A percentile compares a stretch with the other conserved stretches of the same genome.
Conservation (phyloP, 495 filamentous ascomycete species). For the Diplogelasinospora grovesii region DNA sequence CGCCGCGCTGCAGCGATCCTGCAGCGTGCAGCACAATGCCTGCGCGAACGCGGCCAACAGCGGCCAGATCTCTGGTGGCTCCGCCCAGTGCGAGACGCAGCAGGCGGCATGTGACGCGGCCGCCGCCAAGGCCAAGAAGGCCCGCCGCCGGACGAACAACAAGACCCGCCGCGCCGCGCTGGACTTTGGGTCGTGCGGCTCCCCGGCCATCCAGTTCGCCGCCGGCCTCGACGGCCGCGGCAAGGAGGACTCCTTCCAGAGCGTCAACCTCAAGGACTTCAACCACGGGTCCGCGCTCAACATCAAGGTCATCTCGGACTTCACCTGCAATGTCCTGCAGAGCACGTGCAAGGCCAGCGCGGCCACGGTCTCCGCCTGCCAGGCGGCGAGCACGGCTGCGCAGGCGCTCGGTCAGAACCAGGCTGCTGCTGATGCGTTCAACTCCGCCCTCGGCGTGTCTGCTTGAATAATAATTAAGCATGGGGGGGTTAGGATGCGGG, state of each 20-base stretch:
- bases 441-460: conserved; percentile 39
- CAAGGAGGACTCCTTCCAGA: conserved; percentile 46
- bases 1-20: conserved; percentile 47
- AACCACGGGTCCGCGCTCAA: conserved; percentile 52
- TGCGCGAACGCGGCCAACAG: conserved; percentile 50
- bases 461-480: too few species aligned
- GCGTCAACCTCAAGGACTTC: conserved; percentile 46
- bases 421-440: conserved; percentile 56
- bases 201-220: conserved; percentile 50
- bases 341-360: conserved; percentile 47
- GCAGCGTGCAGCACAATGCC: conserved; percentile 50
- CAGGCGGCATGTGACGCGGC: conserved; percentile 38
- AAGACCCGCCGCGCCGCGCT: conserved; percentile 23
- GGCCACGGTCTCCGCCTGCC: conserved; percentile 41
- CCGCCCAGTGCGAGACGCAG: conserved; percentile 44
- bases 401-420: conserved; percentile 30
- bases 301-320: conserved; percentile 46
- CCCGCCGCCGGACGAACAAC: conserved; percentile 14
- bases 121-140: conserved; percentile 12
- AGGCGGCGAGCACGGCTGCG: conserved; percentile 36
- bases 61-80: conserved; percentile 33
- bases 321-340: conserved; percentile 49
- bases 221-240: conserved; percentile 45
- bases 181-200: conserved; percentile 44
- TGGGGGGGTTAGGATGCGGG: too few species aligned